phyloP scores from a whole-genome alignment of 768 basidiomycete species.

The Basidioascus undulatus region DNA sequence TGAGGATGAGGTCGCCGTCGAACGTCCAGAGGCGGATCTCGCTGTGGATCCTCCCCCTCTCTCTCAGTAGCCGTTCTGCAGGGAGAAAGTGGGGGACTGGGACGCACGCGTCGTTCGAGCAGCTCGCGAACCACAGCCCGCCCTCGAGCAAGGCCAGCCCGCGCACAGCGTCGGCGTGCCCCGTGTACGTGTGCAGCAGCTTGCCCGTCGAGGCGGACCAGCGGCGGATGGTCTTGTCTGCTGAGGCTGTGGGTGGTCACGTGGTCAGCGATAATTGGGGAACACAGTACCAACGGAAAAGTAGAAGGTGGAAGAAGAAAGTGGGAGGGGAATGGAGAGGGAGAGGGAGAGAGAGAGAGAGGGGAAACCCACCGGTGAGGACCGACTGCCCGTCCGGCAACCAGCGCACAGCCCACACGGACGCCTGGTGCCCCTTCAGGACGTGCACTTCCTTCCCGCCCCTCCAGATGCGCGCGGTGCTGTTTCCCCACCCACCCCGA shows the following conservation, averaged over 20 bases:
- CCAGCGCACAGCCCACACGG: slow-evolving; percentile 82
- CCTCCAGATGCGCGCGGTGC: slow-evolving; percentile 58
- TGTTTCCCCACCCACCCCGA: slow-evolving; percentile 20
- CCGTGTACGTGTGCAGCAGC: slow-evolving; percentile 44
- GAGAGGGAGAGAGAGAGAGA: background rate
- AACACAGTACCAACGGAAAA: background rate
- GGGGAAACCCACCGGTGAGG: slow-evolving; percentile 40
- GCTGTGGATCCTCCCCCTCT: slow-evolving; percentile 21
- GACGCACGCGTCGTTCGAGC: slow-evolving; percentile 69
- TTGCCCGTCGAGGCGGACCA: slow-evolving; percentile 48
- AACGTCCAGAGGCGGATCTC: slow-evolving; percentile 72
- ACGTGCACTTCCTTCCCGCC: slow-evolving; percentile 52
- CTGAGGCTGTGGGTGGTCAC: slow-evolving; percentile 36
- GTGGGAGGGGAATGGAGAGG: background rate
- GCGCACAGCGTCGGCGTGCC: slow-evolving; percentile 73
- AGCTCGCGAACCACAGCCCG: slow-evolving; percentile 58
- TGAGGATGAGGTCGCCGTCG: slow-evolving; percentile 47
- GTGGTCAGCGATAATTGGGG: slow-evolving; percentile 1
- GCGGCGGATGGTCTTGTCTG: slow-evolving; percentile 78
- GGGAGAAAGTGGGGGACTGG: background rate
- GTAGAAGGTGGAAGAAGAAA: background rate
- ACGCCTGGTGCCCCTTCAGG: slow-evolving; percentile 63
- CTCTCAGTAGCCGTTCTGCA: background rate
- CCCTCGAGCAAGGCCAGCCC: slow-evolving; percentile 38
- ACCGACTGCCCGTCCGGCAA: slow-evolving; percentile 37